Base-by-base conservation (phyloP, 768 basidiomycete genomes). In the Hypholoma sublateritium region DNA sequence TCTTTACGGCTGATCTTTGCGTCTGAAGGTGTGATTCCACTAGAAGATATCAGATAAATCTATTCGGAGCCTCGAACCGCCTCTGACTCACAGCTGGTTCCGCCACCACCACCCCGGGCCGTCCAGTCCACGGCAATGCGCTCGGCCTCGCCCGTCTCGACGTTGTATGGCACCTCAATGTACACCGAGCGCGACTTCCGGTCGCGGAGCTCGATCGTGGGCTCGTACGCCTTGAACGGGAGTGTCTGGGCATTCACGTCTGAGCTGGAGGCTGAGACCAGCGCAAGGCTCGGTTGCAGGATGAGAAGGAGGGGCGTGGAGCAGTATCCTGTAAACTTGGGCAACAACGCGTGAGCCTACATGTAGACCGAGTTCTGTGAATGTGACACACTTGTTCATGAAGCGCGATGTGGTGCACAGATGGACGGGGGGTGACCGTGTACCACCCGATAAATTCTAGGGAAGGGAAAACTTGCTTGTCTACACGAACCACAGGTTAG, bases 361-460 rank as follows among this genome's bases (percentile, higher is more conserved):
- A 9, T 32, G 9, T 28, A 28, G 25, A 28, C 25, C 4, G 25
- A 28, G 7, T 28, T 28, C 3, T 28, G 7, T 28, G 28, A 32
- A 32, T 32, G 4, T n/a, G 21, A 57, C 63, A 12, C 57, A 87
- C 95, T 78, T 97, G 93, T 69, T 91, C 87, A 68, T 98, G 93
- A 16, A 98, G 79, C 1, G 82, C 78, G 44, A 93, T 86, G 65
- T 98, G 94, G 17, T 76, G 77, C n/a, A 81, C 65, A 1, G 87
- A 87, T 0, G 93, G 93, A 11, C 77, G 75, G n/a, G 80, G 69
- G 14, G 93, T 88, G 43, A 95, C 87, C 0, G 91, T 91, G 72
- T 99, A 99, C 97, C 97, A 99, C 7, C 97, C 97, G 50, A 99
- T 91, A 67, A 99, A 88, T 68, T 98, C 97, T 34, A 98, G 80